phyloP scores from a whole-genome alignment of 2,329 filamentous ascomycete species.

The Mariannaea sp. region DNA sequence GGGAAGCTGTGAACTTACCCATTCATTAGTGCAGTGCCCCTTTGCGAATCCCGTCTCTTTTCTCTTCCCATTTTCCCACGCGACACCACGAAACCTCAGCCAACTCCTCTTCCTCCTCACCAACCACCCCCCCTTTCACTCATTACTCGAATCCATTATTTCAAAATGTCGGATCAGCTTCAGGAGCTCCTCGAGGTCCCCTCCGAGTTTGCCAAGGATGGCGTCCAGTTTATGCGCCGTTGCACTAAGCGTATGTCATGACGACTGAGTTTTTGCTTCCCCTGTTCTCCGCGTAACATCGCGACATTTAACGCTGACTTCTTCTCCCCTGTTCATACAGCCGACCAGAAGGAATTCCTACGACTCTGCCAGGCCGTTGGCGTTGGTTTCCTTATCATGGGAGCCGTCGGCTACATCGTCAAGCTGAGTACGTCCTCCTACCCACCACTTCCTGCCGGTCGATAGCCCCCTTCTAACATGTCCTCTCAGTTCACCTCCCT shows the following conservation, averaged over 20 bases:
- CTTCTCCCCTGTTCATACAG: conserved; percentile 28
- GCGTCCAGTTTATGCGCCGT: conserved; percentile 64
- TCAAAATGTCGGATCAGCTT: conserved; percentile 66
- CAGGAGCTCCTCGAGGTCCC: conserved; percentile 73
- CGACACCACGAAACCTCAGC: conserved; percentile 7
- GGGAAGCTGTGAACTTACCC: conserved; percentile 7
- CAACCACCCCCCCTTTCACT: neutral
- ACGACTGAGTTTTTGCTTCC: neutral
- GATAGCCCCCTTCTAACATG: neutral
- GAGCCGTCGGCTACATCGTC: conserved; percentile 70
- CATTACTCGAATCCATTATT: neutral
- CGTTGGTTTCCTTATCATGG: conserved; percentile 73
- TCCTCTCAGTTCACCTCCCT: conserved; percentile 65
- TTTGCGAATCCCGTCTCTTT: conserved; percentile 11
- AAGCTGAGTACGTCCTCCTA: conserved; percentile 64
- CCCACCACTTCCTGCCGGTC: neutral
- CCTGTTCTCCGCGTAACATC: neutral
- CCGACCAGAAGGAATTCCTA: conserved; percentile 51
- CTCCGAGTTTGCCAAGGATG: conserved; percentile 66
- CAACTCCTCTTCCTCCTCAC: neutral
- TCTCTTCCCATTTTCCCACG: neutral
- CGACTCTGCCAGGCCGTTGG: conserved; percentile 64
- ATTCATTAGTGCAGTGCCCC: conserved; percentile 12
- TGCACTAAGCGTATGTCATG: conserved; percentile 61
- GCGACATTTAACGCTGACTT: conserved; percentile 15